These are phyloP conservation scores for Cyberlindnera suaveolens DNA, from an alignment of 805 yeast genomes.

Conservation along the genomic window DNA sequence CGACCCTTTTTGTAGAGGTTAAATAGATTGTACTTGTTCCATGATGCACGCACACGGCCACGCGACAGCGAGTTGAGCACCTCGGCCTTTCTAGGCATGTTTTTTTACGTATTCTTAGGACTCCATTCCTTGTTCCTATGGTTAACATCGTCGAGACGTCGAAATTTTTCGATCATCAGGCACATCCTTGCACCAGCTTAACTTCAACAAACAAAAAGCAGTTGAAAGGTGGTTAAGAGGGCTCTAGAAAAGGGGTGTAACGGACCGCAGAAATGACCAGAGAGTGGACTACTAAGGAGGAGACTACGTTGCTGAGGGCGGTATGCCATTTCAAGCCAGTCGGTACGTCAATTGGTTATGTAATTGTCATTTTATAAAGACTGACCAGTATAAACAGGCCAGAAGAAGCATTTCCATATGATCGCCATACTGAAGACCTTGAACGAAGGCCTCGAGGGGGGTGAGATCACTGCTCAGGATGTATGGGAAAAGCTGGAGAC, in stretches of 20 bases:
- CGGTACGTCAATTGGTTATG: constrained; percentile 30
- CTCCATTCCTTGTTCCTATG: neutral
- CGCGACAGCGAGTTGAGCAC: constrained; percentile 52
- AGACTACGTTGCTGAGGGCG: constrained; percentile 52
- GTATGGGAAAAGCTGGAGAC: constrained; percentile 50
- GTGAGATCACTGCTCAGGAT: constrained; percentile 39
- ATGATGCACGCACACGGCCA: constrained; percentile 79
- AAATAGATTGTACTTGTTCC: constrained; percentile 88
- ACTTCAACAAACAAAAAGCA: too few species aligned
- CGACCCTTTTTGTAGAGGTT: constrained; percentile 73
- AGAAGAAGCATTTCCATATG: constrained; percentile 31
- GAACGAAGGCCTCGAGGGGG: constrained; percentile 9
- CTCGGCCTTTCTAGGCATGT: constrained; percentile 59
- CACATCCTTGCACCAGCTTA: constrained; percentile 6
- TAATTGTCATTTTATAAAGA: neutral
- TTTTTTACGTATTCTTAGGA: neutral
- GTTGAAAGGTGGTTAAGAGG: too few species aligned
- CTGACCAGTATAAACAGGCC: constrained; percentile 6
- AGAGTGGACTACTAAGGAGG: constrained; percentile 57
- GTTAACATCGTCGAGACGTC: neutral
- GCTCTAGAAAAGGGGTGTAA: too few species aligned
- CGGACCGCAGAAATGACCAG: constrained; percentile 3
- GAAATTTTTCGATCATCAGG: neutral
- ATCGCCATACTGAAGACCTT: constrained; percentile 21
- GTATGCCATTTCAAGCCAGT: constrained; percentile 65